A percentile compares a stretch with the other conserved stretches of the same genome.
Conservation (phyloP, 768 basidiomycete genomes). For the Trametes cinnabarina region DNA sequence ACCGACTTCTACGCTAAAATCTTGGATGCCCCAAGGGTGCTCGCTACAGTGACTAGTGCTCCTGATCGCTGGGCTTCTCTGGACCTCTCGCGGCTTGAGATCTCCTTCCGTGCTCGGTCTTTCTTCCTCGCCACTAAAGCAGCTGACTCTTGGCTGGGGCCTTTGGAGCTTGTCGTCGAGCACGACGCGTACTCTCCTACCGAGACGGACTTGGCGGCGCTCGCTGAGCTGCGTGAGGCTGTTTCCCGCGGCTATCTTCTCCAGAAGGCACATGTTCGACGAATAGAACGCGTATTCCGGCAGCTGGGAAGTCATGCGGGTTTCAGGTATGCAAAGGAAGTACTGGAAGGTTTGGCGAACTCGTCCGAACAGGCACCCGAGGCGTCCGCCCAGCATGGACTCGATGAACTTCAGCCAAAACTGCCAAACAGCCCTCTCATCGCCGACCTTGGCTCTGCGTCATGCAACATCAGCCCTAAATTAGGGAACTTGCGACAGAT, state of each 20-base stretch:
- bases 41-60: constrained; percentile 12
- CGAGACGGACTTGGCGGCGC: constrained; percentile 41
- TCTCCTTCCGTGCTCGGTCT: constrained; percentile 4
- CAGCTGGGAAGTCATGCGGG: constrained; percentile 53
- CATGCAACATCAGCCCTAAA: constrained; percentile 70
- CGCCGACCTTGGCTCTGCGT: constrained; percentile 49
- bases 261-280: constrained; percentile 45
- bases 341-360: constrained; percentile 15
- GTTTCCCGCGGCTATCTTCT: constrained; percentile 38
- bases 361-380: constrained; percentile 32
- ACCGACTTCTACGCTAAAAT: constrained; percentile 40
- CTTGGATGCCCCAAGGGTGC: not conserved
- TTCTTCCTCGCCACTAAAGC: constrained; percentile 5
- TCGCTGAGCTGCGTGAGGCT: constrained; percentile 46
- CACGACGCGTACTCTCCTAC: constrained; percentile 41
- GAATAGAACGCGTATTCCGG: constrained; percentile 44
- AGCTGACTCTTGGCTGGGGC: not conserved
- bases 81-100: constrained; percentile 11
- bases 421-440: constrained; percentile 68
- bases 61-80: constrained; percentile 12
- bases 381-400: constrained; percentile 13
- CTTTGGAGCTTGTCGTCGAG: constrained; percentile 41
- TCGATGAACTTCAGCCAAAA: constrained; percentile 35
- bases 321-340: no score
- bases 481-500: constrained; percentile 59